Conservation (phyloP, 1,284 basidiomycete species). For the Ustilago trichophora region DNA sequence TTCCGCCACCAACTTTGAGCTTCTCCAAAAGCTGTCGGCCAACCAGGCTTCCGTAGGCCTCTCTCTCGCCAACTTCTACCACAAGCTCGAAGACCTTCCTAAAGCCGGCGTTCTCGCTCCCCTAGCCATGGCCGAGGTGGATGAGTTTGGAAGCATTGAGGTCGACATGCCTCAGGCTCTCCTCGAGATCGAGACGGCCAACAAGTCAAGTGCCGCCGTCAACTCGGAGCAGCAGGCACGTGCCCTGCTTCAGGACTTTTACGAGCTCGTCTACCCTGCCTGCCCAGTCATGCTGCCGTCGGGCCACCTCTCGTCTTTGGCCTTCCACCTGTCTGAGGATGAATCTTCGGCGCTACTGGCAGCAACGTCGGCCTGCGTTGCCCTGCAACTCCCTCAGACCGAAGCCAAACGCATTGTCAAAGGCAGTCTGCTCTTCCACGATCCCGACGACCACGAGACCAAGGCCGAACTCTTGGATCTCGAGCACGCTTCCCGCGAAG, state of each 20-base stretch:
- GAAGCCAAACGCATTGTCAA: slow-evolving; percentile 55
- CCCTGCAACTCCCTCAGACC: slow-evolving; percentile 45
- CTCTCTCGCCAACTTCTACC: slow-evolving; percentile 46
- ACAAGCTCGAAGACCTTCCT: slow-evolving; percentile 54
- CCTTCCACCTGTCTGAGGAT: slow-evolving; percentile 57
- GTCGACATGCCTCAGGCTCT: slow-evolving; percentile 38
- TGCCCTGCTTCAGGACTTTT: slow-evolving; percentile 47
- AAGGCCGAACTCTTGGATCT: slow-evolving; percentile 42
- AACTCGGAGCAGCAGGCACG: slow-evolving; percentile 51
- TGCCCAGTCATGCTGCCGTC: slow-evolving; percentile 56
- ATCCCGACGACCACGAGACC: slow-evolving; percentile 40
- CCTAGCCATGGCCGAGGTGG: slow-evolving; percentile 14
- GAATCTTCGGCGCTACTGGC: slow-evolving; percentile 56
- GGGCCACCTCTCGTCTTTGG: slow-evolving; percentile 54
- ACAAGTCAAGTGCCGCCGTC: slow-evolving; percentile 40
- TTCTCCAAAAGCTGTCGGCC: slow-evolving; percentile 48
- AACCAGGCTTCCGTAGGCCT: slow-evolving; percentile 19
- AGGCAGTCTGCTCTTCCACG: slow-evolving; percentile 36
- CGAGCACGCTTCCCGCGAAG: slow-evolving; percentile 43
- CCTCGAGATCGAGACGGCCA: slow-evolving; percentile 36
- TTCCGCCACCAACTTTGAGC: slow-evolving; percentile 50
- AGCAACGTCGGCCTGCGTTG: slow-evolving; percentile 50
- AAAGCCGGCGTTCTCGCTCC: slow-evolving; percentile 47
- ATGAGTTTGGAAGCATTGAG: slow-evolving; percentile 32
- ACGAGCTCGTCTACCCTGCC: slow-evolving; percentile 57